Evolutionary conservation across 2,329 filamentous ascomycete genomes (phyloP).

Genomic region (Aspergillus carbonarius): DNA sequence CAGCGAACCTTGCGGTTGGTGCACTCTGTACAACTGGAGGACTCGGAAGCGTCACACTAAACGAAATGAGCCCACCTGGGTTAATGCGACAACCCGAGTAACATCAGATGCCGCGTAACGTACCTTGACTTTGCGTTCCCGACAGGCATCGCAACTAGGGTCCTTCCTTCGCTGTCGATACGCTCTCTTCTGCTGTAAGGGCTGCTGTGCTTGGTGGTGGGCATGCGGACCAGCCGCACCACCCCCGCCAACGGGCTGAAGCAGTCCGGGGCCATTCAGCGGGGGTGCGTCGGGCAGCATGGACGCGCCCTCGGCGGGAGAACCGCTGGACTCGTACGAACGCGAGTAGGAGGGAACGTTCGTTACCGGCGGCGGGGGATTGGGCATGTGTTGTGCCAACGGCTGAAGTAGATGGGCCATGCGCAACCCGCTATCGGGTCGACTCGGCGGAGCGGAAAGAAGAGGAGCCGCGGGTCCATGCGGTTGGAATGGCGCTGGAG

Average conservation of each 20-base stretch:
- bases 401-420: constrained; percentile 45
- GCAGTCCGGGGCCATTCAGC: constrained; percentile 39
- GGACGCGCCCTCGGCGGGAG: constrained; percentile 38
- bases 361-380: constrained; percentile 22
- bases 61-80: constrained; percentile 5
- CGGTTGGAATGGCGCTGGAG: constrained; percentile 28
- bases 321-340: constrained; percentile 42
- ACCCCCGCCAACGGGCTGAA: constrained; percentile 2
- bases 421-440: constrained; percentile 40
- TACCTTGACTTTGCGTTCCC: constrained; percentile 73
- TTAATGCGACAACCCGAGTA: background rate
- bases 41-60: constrained; percentile 92
- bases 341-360: constrained; percentile 34
- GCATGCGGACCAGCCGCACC: constrained; percentile 2
- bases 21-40: constrained; percentile 93
- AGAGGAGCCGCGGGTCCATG: constrained; percentile 26
- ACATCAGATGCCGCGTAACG: constrained; percentile 2
- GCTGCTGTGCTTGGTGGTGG: constrained; percentile 53
- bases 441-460: constrained; percentile 40
- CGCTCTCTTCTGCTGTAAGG: constrained; percentile 78
- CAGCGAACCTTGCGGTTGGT: constrained; percentile 95
- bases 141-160: constrained; percentile 94
- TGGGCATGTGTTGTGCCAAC: constrained; percentile 27
- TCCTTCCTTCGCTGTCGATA: constrained; percentile 95
- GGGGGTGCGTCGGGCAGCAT: constrained; percentile 35